Base-by-base conservation (phyloP, 306 rosid genomes). In the Castanospermum australe region DNA sequence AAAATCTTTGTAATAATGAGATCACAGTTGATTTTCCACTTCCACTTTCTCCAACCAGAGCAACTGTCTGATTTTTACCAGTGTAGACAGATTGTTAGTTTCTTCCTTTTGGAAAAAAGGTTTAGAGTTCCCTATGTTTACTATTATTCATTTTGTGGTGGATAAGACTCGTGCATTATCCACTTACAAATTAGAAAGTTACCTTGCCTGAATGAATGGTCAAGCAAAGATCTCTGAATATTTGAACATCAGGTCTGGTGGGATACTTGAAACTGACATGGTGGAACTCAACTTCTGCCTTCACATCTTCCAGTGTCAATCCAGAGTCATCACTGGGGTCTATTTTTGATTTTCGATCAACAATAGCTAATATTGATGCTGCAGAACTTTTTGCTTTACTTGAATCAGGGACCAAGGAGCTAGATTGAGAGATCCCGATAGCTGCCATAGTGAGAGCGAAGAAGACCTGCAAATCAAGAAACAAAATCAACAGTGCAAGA, bases 11-110 rank as follows among this genome's bases (percentile, higher is more conserved):
- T 48, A 91, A 33, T 50, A 91, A 48, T 25, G 92, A 82, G 50
- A 91, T 55, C 5, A 84, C 86, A 8, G 92, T 91, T 22, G 93
- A 91, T 67, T 91, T 91, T 54, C 96, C 96, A 73, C 93, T 82
- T 57, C 96, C 93, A 79, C 96, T 87, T 87, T 91, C 93, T 64
- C 96, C 93, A 28, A 91, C 93, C 10, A 91, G 47, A 13, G 93
- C 93, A 12, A 91, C 82, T 30, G 92, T 91, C 97, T 89, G 84
- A 39, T 51, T 32, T 4, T 47, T 48, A 33, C 4, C 9, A 67
- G 14, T 11, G 67, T 15, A 56, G 24, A 54, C 25, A 52, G 44
- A 52, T 51, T 15, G 52, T 77, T 77, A 60, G 60, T 59, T 41
- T 41, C 48, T 71, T 71, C 33, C 20, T 18, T 18, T 25, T 33